Evolutionary conservation across 1,284 basidiomycete genomes (phyloP).

Genomic region (Ceratobasidium sp.): DNA sequence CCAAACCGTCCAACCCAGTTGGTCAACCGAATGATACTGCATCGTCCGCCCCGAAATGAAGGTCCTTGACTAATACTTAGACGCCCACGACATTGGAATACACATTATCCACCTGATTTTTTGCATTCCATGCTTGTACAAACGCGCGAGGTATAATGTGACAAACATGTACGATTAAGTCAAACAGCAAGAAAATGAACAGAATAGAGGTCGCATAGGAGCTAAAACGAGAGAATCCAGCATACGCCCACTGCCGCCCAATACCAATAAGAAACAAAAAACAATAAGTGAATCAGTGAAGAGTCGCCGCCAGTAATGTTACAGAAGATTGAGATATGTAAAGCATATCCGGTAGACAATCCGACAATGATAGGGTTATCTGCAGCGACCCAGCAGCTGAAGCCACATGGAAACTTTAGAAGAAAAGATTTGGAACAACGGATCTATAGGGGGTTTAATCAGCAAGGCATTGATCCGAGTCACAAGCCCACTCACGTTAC

Average conservation of each 20-base stretch:
- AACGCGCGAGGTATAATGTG: slow-evolving; percentile 26
- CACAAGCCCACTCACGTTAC: slow-evolving; percentile 56
- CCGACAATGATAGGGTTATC: background rate
- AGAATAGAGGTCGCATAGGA: slow-evolving; percentile 11
- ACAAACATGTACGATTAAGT: slow-evolving; percentile 26
- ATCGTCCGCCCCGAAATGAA: slow-evolving; percentile 3
- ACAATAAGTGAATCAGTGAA: background rate
- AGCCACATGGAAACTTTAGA: background rate
- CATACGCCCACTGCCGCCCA: background rate
- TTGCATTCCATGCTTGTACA: slow-evolving; percentile 25
- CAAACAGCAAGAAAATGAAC: background rate
- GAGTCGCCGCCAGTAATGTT: slow-evolving; percentile 13
- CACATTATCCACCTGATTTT: slow-evolving; percentile 3
- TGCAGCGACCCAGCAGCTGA: slow-evolving; percentile 16
- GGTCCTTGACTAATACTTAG: background rate
- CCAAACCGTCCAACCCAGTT: background rate
- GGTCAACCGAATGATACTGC: background rate
- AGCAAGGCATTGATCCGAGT: background rate
- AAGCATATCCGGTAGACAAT: slow-evolving; percentile 6
- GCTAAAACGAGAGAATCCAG: background rate
- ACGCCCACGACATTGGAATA: background rate
- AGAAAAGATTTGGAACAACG: slow-evolving; percentile 28
- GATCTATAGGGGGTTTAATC: slow-evolving; percentile 3
- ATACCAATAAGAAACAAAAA: slow-evolving; percentile 27
- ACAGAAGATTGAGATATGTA: background rate